phyloP scores from a whole-genome alignment of 768 basidiomycete species.

The Lentinula boryana region DNA sequence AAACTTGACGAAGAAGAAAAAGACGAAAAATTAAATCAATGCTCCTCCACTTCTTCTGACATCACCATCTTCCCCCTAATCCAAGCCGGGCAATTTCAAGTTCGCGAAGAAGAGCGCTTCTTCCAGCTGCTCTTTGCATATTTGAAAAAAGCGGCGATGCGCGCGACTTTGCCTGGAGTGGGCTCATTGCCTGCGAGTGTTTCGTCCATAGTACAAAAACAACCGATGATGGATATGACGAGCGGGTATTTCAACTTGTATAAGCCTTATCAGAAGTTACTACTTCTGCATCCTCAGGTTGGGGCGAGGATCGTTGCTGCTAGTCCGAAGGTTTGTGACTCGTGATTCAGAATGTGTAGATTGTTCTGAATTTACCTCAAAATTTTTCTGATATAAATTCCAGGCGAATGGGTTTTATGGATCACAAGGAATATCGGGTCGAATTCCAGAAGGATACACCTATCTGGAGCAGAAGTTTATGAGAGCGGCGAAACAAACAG shows the following conservation, averaged over 20 bases:
- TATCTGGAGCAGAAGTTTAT: constrained; percentile 82
- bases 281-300: constrained; percentile 51
- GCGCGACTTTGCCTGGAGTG: constrained; percentile 4
- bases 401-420: constrained; percentile 96
- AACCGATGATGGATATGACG: constrained; percentile 73
- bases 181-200: not conserved
- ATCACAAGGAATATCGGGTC: constrained; percentile 82
- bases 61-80: constrained; percentile 76
- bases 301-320: constrained; percentile 77
- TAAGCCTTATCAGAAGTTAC: constrained; percentile 66
- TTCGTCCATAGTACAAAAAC: constrained; percentile 5
- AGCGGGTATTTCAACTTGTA: constrained; percentile 95
- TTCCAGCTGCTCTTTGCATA: constrained; percentile 54
- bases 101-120: constrained; percentile 78
- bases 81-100: constrained; percentile 82
- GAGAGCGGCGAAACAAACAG: constrained; percentile 48
- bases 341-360: not conserved
- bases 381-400: not conserved
- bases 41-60: constrained; percentile 9
- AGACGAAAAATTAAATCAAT: not conserved
- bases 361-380: too few species aligned
- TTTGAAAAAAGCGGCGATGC: constrained; percentile 18
- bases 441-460: constrained; percentile 95
- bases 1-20: constrained; percentile 6
- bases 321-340: constrained; percentile 62